These are phyloP conservation scores for Ceratocystis lukuohia DNA, from an alignment of 2,329 filamentous ascomycete genomes.

Conservation along the genomic window DNA sequence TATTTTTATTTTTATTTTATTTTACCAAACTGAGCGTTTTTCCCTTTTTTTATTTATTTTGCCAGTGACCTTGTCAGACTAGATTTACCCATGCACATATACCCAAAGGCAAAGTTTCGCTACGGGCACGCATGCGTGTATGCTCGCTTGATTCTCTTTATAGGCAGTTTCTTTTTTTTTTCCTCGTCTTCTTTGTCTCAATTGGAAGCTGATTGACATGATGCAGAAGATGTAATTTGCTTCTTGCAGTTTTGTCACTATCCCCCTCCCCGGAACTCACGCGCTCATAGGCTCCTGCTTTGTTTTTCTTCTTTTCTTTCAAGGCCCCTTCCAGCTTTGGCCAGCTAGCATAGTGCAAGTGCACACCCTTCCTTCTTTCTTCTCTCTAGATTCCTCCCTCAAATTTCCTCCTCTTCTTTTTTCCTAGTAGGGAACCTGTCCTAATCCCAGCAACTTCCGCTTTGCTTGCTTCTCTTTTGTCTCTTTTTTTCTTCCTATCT, in stretches of 20 bases:
- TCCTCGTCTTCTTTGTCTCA: not conserved
- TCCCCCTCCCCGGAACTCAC: not conserved
- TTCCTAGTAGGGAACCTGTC: not conserved
- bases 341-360: constrained; percentile 1
- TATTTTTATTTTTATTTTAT: too few species aligned
- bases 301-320: not conserved
- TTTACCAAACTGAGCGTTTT: too few species aligned
- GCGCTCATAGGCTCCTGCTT: not conserved
- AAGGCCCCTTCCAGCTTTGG: constrained; percentile 11
- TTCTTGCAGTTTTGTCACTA: not conserved
- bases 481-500: constrained; percentile 22
- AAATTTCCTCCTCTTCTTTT: constrained; percentile 8
- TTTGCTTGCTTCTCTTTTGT: constrained; percentile 14
- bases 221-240: constrained; percentile 6
- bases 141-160: not conserved
- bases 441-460: constrained; percentile 5
- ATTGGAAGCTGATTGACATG: constrained; percentile 2
- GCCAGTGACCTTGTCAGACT: too few species aligned
- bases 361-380: constrained; percentile 6
- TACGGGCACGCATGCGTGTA: too few species aligned
- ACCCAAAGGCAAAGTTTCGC: too few species aligned
- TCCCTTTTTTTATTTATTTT: too few species aligned
- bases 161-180: not conserved
- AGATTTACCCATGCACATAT: too few species aligned
- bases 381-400: constrained; percentile 6